These are phyloP conservation scores for Stellera chamaejasme DNA, from an alignment of 345 rosid species.

Conservation along the genomic window DNA sequence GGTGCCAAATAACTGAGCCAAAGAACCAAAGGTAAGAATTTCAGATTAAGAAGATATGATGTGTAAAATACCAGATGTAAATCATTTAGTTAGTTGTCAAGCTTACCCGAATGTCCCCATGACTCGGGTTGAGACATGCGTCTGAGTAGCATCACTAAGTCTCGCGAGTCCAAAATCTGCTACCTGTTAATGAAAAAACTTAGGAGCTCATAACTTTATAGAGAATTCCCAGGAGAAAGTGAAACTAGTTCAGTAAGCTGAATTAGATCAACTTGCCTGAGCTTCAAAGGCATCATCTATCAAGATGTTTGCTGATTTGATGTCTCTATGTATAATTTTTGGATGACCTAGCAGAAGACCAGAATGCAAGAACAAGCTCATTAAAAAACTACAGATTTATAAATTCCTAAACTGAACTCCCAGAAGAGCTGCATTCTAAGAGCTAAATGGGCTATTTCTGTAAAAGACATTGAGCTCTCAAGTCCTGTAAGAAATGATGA, in stretches of 20 bases:
- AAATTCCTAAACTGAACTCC: background rate
- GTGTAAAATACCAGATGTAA: background rate
- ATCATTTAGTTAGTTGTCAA: background rate
- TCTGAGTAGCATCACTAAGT: conserved; percentile 65
- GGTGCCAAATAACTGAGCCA: conserved; percentile 83
- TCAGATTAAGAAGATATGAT: background rate
- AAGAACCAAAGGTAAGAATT: background rate
- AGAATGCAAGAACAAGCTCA: conserved; percentile 1
- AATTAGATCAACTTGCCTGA: conserved; percentile 41
- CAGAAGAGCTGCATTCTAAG: background rate
- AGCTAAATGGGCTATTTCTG: no score
- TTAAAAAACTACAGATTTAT: background rate
- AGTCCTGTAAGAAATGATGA: no score
- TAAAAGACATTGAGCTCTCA: no score
- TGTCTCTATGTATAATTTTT: conserved; percentile 89
- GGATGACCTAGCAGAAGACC: conserved; percentile 60
- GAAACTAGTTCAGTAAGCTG: background rate
- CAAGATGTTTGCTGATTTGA: conserved; percentile 86
- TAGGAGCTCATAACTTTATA: background rate
- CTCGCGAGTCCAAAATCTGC: conserved; percentile 99
- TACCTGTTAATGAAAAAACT: conserved; percentile 38
- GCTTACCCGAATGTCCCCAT: conserved; percentile 99
- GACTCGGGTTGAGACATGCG: conserved; percentile 98
- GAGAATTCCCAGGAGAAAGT: conserved; percentile 1
- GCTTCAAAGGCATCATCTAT: conserved; percentile 77